Evolutionary conservation across 2,329 filamentous ascomycete species (phyloP), one percentile per base, ranked within the genome.

Genomic region (Neoascochyta sp.): DNA sequence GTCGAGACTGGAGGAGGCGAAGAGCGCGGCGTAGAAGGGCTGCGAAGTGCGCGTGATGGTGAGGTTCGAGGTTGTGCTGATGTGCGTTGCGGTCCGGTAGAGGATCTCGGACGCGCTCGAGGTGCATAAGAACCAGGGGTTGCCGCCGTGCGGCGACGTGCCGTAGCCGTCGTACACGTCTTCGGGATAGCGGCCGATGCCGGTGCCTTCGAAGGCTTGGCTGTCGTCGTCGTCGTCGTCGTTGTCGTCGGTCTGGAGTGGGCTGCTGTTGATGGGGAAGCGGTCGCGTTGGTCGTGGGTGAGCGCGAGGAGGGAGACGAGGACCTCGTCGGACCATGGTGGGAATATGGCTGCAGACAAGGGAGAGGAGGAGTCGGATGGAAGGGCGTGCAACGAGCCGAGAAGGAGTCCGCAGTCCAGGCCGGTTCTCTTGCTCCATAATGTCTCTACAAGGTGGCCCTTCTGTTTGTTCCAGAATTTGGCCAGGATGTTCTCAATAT

Each of bases 61-160:
- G 16, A 68, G 42, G 20, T 47, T 45, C 0, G 47, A 38, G 4
- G 56, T 35, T 16, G 35, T 15, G 8, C 47, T 22, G 14, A 66
- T 32, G 22, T 63, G 54, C 2, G 50, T 31, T 5, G 61, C 54
- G 9, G 59, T 56, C 27, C 51, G 59, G 47, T 62, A 68, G 5
- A 68, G 44, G 24, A 67, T 38, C 23, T 64, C 55, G 4, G 66
- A 58, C 2, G 63, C 64, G n/a, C 54, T 53, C 7, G 58, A 53
- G 4, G 65, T 69, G 50, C 64, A 67, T 6, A 68, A 52, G 38
- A 67, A 69, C 63, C 63, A 67, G 5, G 64, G 64, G 26, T 67
- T 64, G 11, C 63, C 63, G 23, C 46, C 51, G 8, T 37, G 42
- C 9, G 31, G 23, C 4, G 50, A 47, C 18, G 39, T 61, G 16